Conservation (phyloP, 2,329 filamentous ascomycete genomes). For the Ampelomyces quisqualis region DNA sequence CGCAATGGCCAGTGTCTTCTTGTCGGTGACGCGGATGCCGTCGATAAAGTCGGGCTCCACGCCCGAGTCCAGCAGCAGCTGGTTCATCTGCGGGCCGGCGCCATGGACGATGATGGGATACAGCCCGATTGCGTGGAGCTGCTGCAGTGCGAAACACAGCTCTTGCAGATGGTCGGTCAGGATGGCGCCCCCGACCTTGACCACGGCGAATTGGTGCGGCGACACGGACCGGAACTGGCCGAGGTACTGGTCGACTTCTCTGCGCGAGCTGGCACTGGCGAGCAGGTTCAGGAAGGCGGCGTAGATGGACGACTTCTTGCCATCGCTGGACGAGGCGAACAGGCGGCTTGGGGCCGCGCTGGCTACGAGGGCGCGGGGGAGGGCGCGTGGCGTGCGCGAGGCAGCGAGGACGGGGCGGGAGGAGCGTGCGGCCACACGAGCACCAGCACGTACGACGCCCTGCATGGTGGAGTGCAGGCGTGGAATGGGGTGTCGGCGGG, state of each 20-base stretch:
- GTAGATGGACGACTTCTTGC: constrained; percentile 40
- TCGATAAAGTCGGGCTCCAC: constrained; percentile 96
- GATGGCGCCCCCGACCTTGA: constrained; percentile 97
- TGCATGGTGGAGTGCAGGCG: constrained; percentile 35
- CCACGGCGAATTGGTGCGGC: constrained; percentile 95
- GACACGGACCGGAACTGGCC: constrained; percentile 96
- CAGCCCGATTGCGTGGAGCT: constrained; percentile 91
- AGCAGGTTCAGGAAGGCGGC: constrained; percentile 86
- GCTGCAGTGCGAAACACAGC: constrained; percentile 82
- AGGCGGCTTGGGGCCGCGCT: constrained; percentile 30
- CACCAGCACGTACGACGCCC: constrained; percentile 42
- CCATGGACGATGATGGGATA: constrained; percentile 96
- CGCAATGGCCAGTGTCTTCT: constrained; percentile 88
- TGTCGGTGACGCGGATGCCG: constrained; percentile 92
- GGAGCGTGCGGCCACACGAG: constrained; percentile 40
- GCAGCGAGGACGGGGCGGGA: constrained; percentile 37
- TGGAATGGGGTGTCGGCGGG: constrained; percentile 16
- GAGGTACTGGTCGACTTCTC: constrained; percentile 95
- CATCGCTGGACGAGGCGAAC: constrained; percentile 38
- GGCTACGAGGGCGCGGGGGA: constrained; percentile 38
- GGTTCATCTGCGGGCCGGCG: constrained; percentile 92
- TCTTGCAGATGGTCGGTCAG: constrained; percentile 92
- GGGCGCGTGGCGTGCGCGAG: constrained; percentile 25
- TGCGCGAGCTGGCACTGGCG: constrained; percentile 93
- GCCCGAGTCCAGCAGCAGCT: constrained; percentile 81